Evolutionary conservation across 768 basidiomycete species (phyloP).

Genomic region (Macrolepiota dolichaula): DNA sequence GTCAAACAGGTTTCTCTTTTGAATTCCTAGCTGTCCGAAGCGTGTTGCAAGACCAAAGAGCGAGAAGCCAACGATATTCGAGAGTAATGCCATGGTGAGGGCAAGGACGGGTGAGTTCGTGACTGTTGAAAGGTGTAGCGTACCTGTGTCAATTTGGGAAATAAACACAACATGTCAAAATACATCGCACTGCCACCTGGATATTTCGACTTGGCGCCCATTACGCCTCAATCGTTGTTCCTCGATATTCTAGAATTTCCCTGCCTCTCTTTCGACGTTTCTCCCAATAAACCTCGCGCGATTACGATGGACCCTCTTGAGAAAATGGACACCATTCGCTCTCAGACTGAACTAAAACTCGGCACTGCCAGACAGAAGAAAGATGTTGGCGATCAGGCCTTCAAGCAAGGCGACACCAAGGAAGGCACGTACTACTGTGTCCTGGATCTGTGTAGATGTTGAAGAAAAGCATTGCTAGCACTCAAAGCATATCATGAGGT

Average conservation of each 20-base stretch:
- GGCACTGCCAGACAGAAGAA: conserved; percentile 64
- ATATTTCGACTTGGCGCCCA: conserved; percentile 12
- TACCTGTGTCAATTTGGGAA: conserved; percentile 9
- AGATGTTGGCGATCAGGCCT: conserved; percentile 61
- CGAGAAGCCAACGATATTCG: conserved; percentile 75
- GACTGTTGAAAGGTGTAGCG: conserved; percentile 12
- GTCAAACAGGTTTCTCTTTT: conserved; percentile 72
- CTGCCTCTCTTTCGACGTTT: neutral
- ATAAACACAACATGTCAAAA: conserved; percentile 26
- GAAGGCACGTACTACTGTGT: conserved; percentile 42
- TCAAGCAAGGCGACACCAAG: conserved; percentile 61
- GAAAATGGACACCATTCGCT: conserved; percentile 15
- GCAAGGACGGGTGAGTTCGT: conserved; percentile 13
- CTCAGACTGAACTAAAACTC: conserved; percentile 40
- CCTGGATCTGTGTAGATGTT: neutral
- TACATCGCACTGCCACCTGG: conserved; percentile 32
- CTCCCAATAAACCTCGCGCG: neutral
- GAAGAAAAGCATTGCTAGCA: conserved; percentile 36
- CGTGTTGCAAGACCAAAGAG: conserved; percentile 80
- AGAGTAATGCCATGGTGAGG: conserved; percentile 56
- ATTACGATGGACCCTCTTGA: conserved; percentile 9
- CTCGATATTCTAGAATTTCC: conserved; percentile 2
- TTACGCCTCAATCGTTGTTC: conserved; percentile 3
- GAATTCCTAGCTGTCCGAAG: conserved; percentile 84
- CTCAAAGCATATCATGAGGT: conserved; percentile 74